phyloP scores from a whole-genome alignment of 352 stramenopile genomes.

The Pythium grandisporangium region DNA sequence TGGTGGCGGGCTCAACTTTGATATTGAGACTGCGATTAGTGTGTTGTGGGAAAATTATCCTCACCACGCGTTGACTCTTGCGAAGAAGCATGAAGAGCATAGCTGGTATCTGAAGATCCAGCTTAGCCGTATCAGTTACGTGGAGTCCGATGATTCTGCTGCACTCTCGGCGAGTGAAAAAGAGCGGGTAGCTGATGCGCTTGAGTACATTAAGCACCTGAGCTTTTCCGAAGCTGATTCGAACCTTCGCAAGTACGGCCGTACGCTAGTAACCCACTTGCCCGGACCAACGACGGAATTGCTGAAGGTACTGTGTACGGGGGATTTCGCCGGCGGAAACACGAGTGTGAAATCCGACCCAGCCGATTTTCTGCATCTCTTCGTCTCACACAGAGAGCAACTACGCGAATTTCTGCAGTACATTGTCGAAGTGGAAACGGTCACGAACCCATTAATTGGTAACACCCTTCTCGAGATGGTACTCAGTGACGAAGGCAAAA shows the following conservation, averaged over 20 bases:
- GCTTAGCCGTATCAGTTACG: constrained; percentile 85
- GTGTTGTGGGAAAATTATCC: constrained; percentile 91
- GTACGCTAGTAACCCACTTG: constrained; percentile 81
- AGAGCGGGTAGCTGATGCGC: constrained; percentile 77
- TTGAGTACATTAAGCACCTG: constrained; percentile 87
- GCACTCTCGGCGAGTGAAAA: constrained; percentile 67
- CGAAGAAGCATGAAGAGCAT: constrained; percentile 86
- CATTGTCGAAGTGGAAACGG: constrained; percentile 83
- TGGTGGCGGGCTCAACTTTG: constrained; percentile 60
- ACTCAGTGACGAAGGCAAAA: constrained; percentile 54
- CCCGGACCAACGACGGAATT: constrained; percentile 85
- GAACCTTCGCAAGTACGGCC: constrained; percentile 85
- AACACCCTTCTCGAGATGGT: constrained; percentile 88
- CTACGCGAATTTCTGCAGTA: constrained; percentile 87
- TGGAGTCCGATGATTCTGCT: constrained; percentile 65
- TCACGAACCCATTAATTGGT: constrained; percentile 83
- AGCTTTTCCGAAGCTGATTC: constrained; percentile 79
- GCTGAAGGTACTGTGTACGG: constrained; percentile 86
- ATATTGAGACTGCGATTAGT: constrained; percentile 89
- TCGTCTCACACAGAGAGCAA: constrained; percentile 86
- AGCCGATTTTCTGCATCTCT: constrained; percentile 88
- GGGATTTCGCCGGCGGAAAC: constrained; percentile 57
- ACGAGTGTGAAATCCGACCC: constrained; percentile 65
- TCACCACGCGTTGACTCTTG: constrained; percentile 83
- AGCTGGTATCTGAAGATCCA: constrained; percentile 92